Conservation (phyloP, 176 grass and related monocot genomes). For the Aegilops longissima region DNA sequence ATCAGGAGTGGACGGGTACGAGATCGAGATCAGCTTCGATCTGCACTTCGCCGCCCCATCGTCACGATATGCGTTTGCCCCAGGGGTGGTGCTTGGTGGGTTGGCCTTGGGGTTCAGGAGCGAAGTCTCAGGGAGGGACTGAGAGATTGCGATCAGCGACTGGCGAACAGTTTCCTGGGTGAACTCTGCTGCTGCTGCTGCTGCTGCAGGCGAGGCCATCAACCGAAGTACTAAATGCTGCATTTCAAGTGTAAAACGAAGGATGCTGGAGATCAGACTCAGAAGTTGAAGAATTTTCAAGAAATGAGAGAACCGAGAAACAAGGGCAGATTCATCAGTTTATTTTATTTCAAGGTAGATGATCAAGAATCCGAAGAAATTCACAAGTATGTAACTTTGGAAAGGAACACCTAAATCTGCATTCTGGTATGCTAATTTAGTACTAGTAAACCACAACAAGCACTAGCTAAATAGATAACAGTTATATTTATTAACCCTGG, state of each 20-base stretch:
- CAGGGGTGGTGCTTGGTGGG: slow-evolving; percentile 15
- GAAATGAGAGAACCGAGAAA: not conserved
- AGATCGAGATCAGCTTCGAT: slow-evolving; percentile 89
- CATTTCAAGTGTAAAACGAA: slow-evolving; percentile 32
- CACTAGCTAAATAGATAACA: not conserved
- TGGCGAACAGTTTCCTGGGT: slow-evolving; percentile 65
- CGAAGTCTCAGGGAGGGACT: slow-evolving; percentile 45
- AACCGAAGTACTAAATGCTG: slow-evolving; percentile 34
- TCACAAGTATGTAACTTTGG: not conserved
- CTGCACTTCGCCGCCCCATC: slow-evolving; percentile 61
- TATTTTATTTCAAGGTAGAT: not conserved
- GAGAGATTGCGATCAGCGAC: slow-evolving; percentile 86
- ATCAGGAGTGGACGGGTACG: slow-evolving; percentile 48
- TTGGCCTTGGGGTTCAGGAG: slow-evolving; percentile 22
- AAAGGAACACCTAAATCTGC: not conserved
- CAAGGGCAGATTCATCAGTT: not conserved
- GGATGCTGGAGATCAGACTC: not conserved
- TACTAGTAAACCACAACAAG: not conserved
- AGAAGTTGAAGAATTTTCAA: not conserved
- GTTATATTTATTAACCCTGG: not conserved
- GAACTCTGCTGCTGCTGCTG: slow-evolving; percentile 24
- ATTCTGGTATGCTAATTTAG: not conserved
- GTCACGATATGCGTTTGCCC: slow-evolving; percentile 16
- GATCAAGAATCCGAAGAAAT: not conserved
- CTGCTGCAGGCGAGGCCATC: slow-evolving; percentile 55